phyloP scores from a whole-genome alignment of 140 eudicot species.

The Ambrosia hybrid region DNA sequence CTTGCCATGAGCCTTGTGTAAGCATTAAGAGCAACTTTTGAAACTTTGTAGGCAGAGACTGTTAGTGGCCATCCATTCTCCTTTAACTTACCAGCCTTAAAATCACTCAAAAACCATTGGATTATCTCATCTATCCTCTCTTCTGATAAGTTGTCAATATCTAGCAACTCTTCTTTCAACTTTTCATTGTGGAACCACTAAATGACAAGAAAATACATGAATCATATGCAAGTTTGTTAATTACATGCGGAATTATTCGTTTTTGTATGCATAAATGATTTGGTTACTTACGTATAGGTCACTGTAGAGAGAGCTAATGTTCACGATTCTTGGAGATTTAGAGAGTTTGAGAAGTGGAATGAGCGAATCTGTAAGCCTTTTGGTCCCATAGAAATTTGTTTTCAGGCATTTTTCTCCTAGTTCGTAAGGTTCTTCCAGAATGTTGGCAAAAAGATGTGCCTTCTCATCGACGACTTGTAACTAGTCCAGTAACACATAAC shows the following conservation, averaged over 20 bases:
- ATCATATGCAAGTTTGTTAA: neutral
- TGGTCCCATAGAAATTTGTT: constrained; percentile 42
- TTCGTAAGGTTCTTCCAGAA: constrained; percentile 23
- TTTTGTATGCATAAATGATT: neutral
- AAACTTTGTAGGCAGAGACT: constrained; percentile 32
- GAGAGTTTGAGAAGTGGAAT: constrained; percentile 45
- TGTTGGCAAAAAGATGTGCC: constrained; percentile 6
- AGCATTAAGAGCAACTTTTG: constrained; percentile 47
- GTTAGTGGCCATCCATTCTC: constrained; percentile 40
- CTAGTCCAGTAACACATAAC: neutral
- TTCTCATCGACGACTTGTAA: constrained; percentile 5
- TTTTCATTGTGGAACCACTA: constrained; percentile 33
- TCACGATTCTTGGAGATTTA: constrained; percentile 43
- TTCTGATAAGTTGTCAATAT: constrained; percentile 36
- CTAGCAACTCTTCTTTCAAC: constrained; percentile 33
- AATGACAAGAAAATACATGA: neutral
- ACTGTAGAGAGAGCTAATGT: constrained; percentile 42
- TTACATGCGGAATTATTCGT: neutral
- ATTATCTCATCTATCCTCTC: constrained; percentile 36
- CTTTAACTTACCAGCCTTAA: constrained; percentile 18
- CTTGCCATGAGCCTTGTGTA: constrained; percentile 40
- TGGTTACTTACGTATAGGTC: constrained; percentile 24
- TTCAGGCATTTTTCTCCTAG: constrained; percentile 8
- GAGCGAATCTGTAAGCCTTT: constrained; percentile 29
- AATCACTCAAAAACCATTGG: constrained; percentile 31